Conservation (phyloP, 2,329 filamentous ascomycete genomes). For the Penicillium sp. region DNA sequence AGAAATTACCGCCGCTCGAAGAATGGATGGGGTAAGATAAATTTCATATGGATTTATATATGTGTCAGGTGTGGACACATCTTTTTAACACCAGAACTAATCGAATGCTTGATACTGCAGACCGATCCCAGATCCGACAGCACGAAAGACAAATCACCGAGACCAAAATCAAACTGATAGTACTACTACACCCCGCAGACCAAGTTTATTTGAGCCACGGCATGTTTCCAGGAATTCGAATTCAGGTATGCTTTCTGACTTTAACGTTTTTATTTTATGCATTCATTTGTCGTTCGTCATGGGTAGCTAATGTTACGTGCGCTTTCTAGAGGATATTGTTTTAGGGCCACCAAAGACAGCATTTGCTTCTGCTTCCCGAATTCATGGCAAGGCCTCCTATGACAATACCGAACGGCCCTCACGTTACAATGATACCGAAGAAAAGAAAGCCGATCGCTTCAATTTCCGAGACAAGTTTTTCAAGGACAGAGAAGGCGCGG, state of each 20-base stretch:
- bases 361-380: slow-evolving; percentile 71
- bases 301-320: slow-evolving; percentile 14
- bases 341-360: slow-evolving; percentile 79
- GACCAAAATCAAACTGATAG: slow-evolving; percentile 34
- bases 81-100: not conserved
- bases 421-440: slow-evolving; percentile 53
- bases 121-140: slow-evolving; percentile 39
- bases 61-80: slow-evolving; percentile 18
- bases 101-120: slow-evolving; percentile 20
- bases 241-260: slow-evolving; percentile 34
- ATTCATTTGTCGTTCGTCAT: not conserved
- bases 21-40: slow-evolving; percentile 89
- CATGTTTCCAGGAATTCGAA: slow-evolving; percentile 47
- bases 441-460: slow-evolving; percentile 58
- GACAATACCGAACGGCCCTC: slow-evolving; percentile 43
- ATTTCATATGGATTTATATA: not conserved
- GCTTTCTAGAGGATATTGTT: slow-evolving; percentile 66
- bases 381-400: slow-evolving; percentile 42
- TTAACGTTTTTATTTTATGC: not conserved
- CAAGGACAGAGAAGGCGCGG: slow-evolving; percentile 31
- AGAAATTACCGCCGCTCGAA: slow-evolving; percentile 74
- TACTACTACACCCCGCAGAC: slow-evolving; percentile 28
- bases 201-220: slow-evolving; percentile 40
- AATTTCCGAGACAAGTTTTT: slow-evolving; percentile 51
- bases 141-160: slow-evolving; percentile 34